Percentiles rank a stretch among this genome's conserved stretches.
These are phyloP conservation scores for Zopfia rhizophila DNA, from an alignment of 2,329 filamentous ascomycete genomes.

Conservation along the genomic window DNA sequence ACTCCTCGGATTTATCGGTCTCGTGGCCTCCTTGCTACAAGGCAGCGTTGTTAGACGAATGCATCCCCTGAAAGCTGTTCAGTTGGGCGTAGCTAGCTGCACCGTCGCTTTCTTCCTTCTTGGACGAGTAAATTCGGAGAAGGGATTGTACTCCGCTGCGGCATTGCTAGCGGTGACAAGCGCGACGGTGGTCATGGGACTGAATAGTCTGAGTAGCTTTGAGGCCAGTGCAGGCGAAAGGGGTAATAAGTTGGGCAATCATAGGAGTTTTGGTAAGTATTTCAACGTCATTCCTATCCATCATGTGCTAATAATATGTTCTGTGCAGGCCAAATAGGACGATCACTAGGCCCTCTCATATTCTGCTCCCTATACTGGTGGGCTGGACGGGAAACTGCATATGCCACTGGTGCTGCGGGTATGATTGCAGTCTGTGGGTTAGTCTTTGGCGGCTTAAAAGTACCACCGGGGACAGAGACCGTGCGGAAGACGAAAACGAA, in stretches of 20 bases:
- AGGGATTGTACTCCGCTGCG: constrained; percentile 81
- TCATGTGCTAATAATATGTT: constrained; percentile 29
- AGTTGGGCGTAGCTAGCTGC: constrained; percentile 80
- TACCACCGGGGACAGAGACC: constrained; percentile 61
- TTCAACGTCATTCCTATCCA: not conserved
- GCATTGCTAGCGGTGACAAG: constrained; percentile 88
- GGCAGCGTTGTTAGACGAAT: constrained; percentile 89
- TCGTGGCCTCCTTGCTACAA: constrained; percentile 91
- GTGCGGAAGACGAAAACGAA: constrained; percentile 34
- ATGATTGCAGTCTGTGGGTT: constrained; percentile 78
- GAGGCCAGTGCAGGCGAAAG: constrained; percentile 83
- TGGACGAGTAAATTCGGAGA: constrained; percentile 72
- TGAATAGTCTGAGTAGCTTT: constrained; percentile 92
- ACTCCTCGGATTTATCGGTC: constrained; percentile 88
- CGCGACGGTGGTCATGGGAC: constrained; percentile 91
- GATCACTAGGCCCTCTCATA: constrained; percentile 84
- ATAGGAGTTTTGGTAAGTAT: constrained; percentile 70
- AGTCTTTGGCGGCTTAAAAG: constrained; percentile 77
- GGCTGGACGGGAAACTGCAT: constrained; percentile 89
- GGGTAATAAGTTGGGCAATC: constrained; percentile 84
- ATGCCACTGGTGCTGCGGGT: constrained; percentile 80
- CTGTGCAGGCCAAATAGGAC: constrained; percentile 80
- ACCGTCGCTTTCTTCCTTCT: constrained; percentile 84
- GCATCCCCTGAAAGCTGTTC: constrained; percentile 81
- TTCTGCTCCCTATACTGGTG: constrained; percentile 99